These are phyloP conservation scores for Exophiala dermatitidis DNA, from an alignment of 2,329 filamentous ascomycete genomes.

Conservation along the genomic window DNA sequence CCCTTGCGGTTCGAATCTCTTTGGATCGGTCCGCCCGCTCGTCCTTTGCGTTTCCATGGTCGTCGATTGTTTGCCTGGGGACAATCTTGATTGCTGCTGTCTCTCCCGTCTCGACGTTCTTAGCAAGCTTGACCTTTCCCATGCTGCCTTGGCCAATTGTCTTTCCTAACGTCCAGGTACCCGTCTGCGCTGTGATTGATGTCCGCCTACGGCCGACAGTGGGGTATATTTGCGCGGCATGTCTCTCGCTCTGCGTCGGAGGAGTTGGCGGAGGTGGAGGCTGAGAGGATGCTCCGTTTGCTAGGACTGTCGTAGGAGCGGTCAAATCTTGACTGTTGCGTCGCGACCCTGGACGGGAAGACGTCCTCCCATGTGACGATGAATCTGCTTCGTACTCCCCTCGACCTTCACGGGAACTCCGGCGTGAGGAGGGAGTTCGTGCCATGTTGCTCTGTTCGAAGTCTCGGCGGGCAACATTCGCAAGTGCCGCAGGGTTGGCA, in stretches of 20 bases:
- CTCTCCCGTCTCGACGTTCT: conserved; percentile 81
- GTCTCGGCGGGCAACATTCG: conserved; percentile 57
- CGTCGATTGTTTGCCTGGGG: conserved; percentile 79
- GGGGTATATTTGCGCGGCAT: conserved; percentile 36
- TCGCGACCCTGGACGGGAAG: conserved; percentile 37
- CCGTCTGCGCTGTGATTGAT: conserved; percentile 80
- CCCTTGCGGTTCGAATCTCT: conserved; percentile 86
- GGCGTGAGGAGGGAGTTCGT: conserved; percentile 49
- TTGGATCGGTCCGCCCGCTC: conserved; percentile 94
- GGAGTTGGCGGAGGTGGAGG: conserved; percentile 40
- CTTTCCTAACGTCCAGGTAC: conserved; percentile 92
- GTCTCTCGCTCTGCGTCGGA: conserved; percentile 42
- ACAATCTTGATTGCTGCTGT: conserved; percentile 98
- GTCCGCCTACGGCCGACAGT: conserved; percentile 54
- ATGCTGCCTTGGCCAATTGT: conserved; percentile 97
- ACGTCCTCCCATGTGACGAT: conserved; percentile 40
- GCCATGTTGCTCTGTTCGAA: conserved; percentile 65
- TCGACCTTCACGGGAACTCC: conserved; percentile 58
- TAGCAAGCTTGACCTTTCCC: conserved; percentile 96
- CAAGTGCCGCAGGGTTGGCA: conserved; percentile 43
- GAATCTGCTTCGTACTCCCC: conserved; percentile 49
- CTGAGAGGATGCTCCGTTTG: conserved; percentile 49
- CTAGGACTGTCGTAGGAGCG: conserved; percentile 43
- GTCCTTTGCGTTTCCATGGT: conserved; percentile 63
- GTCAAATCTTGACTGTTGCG: conserved; percentile 41